Conservation (phyloP, 352 stramenopile genomes). For the Paralagenidium karlingii region DNA sequence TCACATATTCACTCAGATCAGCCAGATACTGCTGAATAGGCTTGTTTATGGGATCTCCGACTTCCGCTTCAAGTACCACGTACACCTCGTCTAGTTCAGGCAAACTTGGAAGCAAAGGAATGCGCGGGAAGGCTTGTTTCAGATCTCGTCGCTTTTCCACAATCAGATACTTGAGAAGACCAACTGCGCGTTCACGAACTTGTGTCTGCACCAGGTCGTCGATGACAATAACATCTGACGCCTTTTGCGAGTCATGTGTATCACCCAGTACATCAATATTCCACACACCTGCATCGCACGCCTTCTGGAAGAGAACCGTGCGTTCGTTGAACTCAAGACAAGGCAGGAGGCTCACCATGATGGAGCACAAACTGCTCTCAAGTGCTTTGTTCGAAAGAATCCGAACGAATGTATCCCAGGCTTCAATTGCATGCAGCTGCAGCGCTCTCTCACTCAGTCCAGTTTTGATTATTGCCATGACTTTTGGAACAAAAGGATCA, state of each 20-base stretch:
- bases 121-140: slow-evolving; percentile 43
- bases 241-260: not conserved
- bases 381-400: slow-evolving; percentile 72
- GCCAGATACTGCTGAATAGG: slow-evolving; percentile 35
- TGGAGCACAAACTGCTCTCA: slow-evolving; percentile 74
- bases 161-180: slow-evolving; percentile 56
- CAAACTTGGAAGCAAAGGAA: slow-evolving; percentile 53
- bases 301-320: slow-evolving; percentile 7
- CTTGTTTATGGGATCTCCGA: slow-evolving; percentile 32
- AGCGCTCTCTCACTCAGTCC: slow-evolving; percentile 40
- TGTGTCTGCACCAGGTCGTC: too few relatives aligned
- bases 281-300: not conserved
- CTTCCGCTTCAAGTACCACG: slow-evolving; percentile 29
- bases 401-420: slow-evolving; percentile 67
- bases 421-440: slow-evolving; percentile 43
- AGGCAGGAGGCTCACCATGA: slow-evolving; percentile 75
- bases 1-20: slow-evolving; percentile 44
- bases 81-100: slow-evolving; percentile 58
- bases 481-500: slow-evolving; percentile 78
- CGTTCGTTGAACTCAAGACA: slow-evolving; percentile 40
- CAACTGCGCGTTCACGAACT: slow-evolving; percentile 5
- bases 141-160: slow-evolving; percentile 50
- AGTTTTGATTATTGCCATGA: slow-evolving; percentile 83
- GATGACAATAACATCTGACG: too few relatives aligned
- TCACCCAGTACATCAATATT: not conserved